A percentile compares a stretch with the other conserved stretches of the same genome.
These are phyloP conservation scores for Ogataea henricii DNA, from an alignment of 805 yeast species.

Conservation along the genomic window DNA sequence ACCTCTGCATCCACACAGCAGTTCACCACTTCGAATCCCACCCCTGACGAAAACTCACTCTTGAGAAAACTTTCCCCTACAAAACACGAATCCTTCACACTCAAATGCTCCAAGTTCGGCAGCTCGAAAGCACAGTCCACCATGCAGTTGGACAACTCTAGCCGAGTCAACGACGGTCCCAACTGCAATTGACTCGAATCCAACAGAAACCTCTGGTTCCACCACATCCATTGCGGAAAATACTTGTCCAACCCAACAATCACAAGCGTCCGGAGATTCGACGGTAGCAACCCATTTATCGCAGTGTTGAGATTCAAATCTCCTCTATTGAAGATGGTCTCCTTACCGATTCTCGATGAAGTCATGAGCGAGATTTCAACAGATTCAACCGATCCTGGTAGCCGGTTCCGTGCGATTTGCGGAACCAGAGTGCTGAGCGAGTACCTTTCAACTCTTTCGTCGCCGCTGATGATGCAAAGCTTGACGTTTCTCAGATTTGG, in stretches of 20 bases:
- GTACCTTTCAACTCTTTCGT: slow-evolving; percentile 12
- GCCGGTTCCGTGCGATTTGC: slow-evolving; percentile 1
- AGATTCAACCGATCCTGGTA: slow-evolving; percentile 8
- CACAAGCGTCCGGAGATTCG: slow-evolving; percentile 4
- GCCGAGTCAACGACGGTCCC: slow-evolving; percentile 1
- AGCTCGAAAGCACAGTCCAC: slow-evolving; percentile 8
- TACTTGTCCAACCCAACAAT: slow-evolving; percentile 13
- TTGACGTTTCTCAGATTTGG: slow-evolving; percentile 4
- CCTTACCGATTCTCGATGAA: slow-evolving; percentile 14
- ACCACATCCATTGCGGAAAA: slow-evolving; percentile 21
- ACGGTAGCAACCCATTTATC: slow-evolving; percentile 11
- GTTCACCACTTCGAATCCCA: background rate
- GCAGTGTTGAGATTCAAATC: slow-evolving; percentile 8
- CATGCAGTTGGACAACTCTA: slow-evolving; percentile 13
- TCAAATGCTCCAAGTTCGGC: slow-evolving; percentile 8
- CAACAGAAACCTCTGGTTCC: slow-evolving; percentile 16
- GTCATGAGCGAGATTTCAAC: slow-evolving; percentile 9
- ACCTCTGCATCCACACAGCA: background rate
- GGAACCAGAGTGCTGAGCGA: slow-evolving; percentile 12
- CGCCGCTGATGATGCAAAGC: slow-evolving; percentile 10
- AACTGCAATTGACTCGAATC: slow-evolving; percentile 8
- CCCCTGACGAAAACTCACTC: slow-evolving; percentile 3
- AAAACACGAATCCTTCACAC: slow-evolving; percentile 13
- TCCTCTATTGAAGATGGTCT: slow-evolving; percentile 12
- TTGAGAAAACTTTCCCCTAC: slow-evolving; percentile 5